Conservation (phyloP, 2,329 filamentous ascomycete genomes). For the Hirsutella rhossiliensis region DNA sequence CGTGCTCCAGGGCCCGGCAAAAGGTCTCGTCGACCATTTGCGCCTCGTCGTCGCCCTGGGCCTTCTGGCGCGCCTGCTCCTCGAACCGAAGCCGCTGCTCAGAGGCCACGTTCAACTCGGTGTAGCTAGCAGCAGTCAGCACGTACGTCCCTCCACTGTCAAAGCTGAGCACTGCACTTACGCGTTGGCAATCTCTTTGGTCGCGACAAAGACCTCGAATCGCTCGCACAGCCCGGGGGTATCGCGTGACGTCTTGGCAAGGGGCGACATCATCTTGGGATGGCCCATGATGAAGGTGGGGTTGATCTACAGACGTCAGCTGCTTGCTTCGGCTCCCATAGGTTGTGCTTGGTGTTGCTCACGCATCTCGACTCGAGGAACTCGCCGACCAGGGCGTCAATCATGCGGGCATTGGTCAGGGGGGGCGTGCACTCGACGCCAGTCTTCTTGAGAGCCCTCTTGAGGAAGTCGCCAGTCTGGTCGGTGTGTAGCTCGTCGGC, state of each 20-base stretch:
- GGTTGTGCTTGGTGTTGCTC: constrained; percentile 4
- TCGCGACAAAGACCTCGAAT: constrained; percentile 82
- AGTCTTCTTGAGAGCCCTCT: constrained; percentile 73
- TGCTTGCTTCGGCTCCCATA: neutral
- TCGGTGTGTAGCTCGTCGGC: constrained; percentile 80
- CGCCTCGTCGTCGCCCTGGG: constrained; percentile 91
- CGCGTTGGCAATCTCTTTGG: constrained; percentile 80
- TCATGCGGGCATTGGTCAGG: constrained; percentile 87
- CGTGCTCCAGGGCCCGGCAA: constrained; percentile 79
- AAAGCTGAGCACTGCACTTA: constrained; percentile 12
- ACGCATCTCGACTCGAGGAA: constrained; percentile 86
- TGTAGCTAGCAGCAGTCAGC: constrained; percentile 41
- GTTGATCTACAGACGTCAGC: constrained; percentile 41
- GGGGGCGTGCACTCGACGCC: constrained; percentile 84
- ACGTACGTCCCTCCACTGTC: neutral
- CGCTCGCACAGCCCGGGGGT: constrained; percentile 83
- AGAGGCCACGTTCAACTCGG: constrained; percentile 86
- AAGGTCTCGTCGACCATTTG: constrained; percentile 95
- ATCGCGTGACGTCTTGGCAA: constrained; percentile 87
- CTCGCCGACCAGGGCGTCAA: constrained; percentile 88
- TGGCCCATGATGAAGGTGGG: constrained; percentile 58
- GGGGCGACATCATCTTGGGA: constrained; percentile 63
- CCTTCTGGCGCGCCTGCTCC: constrained; percentile 93
- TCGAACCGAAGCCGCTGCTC: constrained; percentile 79
- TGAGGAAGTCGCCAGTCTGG: constrained; percentile 83